phyloP scores from a whole-genome alignment of 441 rosid species.

The Croton setiger region DNA sequence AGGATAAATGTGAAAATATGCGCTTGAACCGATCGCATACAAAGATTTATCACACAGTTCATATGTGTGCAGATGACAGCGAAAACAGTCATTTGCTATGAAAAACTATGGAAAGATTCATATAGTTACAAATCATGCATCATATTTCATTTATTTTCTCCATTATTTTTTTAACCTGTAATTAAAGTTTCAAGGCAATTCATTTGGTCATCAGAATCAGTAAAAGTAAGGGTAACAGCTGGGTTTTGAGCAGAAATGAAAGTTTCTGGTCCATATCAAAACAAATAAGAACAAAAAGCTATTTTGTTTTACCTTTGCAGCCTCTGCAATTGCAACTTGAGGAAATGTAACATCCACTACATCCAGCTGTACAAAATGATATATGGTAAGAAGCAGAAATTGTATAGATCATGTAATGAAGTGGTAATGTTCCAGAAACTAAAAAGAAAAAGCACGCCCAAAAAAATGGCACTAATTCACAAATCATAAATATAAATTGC shows the following conservation, averaged over 20 bases:
- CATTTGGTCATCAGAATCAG: background rate
- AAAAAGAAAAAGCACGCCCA: background rate
- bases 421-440: background rate
- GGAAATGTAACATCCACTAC: conserved; percentile 61
- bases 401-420: background rate
- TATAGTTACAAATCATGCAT: background rate
- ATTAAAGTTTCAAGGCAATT: conserved; percentile 10
- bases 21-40: background rate
- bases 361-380: conserved; percentile 61
- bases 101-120: background rate
- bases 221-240: conserved; percentile 15
- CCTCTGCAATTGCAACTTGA: conserved; percentile 33
- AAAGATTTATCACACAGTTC: background rate
- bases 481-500: background rate
- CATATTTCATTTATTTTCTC: background rate
- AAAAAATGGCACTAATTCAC: background rate
- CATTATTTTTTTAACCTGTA: background rate
- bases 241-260: background rate
- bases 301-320: conserved; percentile 46
- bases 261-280: background rate
- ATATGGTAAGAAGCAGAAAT: conserved; percentile 11
- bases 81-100: background rate
- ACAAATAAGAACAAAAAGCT: conserved; percentile 6
- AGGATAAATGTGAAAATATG: background rate
- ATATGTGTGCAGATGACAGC: background rate